Evolutionary conservation across 1,284 basidiomycete genomes (phyloP).

Genomic region (Ceratobasidium theobromae): DNA sequence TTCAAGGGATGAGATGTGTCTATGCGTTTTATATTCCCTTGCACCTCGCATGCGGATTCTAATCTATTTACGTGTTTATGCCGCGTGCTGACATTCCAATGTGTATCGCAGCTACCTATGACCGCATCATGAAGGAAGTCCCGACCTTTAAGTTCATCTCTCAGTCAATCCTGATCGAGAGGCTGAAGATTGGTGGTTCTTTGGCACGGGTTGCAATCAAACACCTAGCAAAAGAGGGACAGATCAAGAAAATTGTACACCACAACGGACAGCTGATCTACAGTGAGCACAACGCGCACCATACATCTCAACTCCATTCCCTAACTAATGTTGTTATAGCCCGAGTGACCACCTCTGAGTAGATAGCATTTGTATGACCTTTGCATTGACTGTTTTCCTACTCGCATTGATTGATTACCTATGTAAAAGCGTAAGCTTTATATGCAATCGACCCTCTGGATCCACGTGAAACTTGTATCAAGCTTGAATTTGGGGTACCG

Average conservation of each 20-base stretch:
- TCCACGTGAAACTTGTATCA: neutral
- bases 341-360: conserved; percentile 42
- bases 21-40: too few species aligned
- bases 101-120: conserved; percentile 58
- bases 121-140: conserved; percentile 98
- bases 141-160: conserved; percentile 99
- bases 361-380: conserved; percentile 34
- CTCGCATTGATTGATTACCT: conserved; percentile 8
- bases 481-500: neutral
- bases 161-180: conserved; percentile 96
- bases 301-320: neutral
- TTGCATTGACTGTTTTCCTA: neutral
- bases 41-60: too few species aligned
- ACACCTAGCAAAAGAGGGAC: conserved; percentile 92
- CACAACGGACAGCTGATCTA: conserved; percentile 93
- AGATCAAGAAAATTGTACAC: conserved; percentile 97
- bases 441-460: conserved; percentile 15
- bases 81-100: too few species aligned
- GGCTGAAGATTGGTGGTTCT: conserved; percentile 94
- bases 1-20: too few species aligned
- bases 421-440: conserved; percentile 27
- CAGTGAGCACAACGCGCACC: conserved; percentile 52
- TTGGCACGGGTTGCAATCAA: conserved; percentile 92
- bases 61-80: too few species aligned
- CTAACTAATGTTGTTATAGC: conserved; percentile 34